phyloP scores from a whole-genome alignment of 2,329 filamentous ascomycete species.

The Coniochaeta sp. region DNA sequence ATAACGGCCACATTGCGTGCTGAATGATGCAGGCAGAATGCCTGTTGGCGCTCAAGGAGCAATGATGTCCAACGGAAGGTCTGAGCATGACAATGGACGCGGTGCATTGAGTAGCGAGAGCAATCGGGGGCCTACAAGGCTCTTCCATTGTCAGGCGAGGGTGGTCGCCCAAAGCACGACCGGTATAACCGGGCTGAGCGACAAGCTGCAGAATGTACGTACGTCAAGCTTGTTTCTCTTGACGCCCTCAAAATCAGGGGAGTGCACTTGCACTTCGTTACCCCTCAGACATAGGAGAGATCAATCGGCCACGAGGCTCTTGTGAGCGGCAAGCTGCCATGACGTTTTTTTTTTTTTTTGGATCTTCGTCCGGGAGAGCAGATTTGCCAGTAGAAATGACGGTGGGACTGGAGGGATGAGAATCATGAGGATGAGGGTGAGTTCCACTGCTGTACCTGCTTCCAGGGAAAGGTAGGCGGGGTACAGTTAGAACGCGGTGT shows the following conservation, averaged over 20 bases:
- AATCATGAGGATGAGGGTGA: background rate
- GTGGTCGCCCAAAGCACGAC: background rate
- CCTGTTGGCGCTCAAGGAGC: background rate
- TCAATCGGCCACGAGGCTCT: no score
- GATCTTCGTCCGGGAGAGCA: background rate
- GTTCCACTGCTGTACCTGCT: background rate
- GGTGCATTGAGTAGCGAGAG: constrained; percentile 3
- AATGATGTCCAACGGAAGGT: constrained; percentile 1
- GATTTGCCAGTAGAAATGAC: background rate
- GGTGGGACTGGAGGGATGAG: background rate
- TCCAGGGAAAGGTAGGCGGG: background rate
- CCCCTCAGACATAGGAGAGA: background rate
- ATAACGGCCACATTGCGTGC: background rate
- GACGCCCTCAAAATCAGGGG: background rate
- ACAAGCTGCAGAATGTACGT: background rate
- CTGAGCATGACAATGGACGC: background rate
- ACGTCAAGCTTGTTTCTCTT: background rate
- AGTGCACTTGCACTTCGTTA: background rate
- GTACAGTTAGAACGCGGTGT: background rate
- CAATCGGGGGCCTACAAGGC: background rate
- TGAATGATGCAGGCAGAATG: background rate
- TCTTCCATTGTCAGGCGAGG: background rate
- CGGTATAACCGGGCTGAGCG: background rate
- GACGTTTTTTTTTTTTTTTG: no score
- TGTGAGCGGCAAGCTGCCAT: no score